A percentile compares a stretch with the other conserved stretches of the same genome.
Conservation (phyloP, 2,329 filamentous ascomycete species). For the Venturia pyrina region DNA sequence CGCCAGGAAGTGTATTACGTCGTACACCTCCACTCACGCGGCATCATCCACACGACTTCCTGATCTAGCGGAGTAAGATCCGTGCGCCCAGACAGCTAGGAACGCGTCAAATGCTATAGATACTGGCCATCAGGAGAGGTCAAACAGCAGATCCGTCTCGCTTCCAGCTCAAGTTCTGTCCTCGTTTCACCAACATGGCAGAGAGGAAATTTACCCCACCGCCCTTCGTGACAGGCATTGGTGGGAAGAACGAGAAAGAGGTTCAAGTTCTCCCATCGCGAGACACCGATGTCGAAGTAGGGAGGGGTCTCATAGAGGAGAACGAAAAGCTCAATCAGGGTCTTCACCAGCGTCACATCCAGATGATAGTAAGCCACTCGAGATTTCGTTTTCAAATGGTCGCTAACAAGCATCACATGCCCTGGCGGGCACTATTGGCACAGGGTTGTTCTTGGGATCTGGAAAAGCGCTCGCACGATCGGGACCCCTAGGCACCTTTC, state of each 20-base stretch:
- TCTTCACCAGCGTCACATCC: constrained; percentile 6
- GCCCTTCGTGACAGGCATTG: not conserved
- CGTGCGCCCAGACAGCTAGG: not conserved
- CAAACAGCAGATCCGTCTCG: not conserved
- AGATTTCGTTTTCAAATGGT: not conserved
- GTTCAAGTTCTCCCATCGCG: not conserved
- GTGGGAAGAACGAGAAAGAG: not conserved
- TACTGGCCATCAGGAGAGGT: not conserved
- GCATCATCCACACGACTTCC: not conserved
- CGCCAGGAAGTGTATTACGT: not conserved
- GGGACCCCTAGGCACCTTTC: constrained; percentile 2
- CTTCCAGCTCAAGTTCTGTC: not conserved
- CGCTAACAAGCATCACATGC: not conserved
- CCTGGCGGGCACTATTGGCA: constrained; percentile 12
- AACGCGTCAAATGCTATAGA: not conserved
- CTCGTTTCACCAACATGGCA: not conserved
- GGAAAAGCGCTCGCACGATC: constrained; percentile 11
- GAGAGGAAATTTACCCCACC: not conserved
- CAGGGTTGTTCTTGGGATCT: constrained; percentile 14
- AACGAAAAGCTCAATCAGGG: not conserved
- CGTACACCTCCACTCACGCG: not conserved
- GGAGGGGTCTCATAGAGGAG: not conserved
- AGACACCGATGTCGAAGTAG: not conserved
- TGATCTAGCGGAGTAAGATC: not conserved
- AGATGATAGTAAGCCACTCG: not conserved